Percentiles rank a stretch among this genome's conserved stretches.
These are phyloP conservation scores for Alternaria sp. DNA, from an alignment of 2,329 filamentous ascomycete species.

Conservation along the genomic window DNA sequence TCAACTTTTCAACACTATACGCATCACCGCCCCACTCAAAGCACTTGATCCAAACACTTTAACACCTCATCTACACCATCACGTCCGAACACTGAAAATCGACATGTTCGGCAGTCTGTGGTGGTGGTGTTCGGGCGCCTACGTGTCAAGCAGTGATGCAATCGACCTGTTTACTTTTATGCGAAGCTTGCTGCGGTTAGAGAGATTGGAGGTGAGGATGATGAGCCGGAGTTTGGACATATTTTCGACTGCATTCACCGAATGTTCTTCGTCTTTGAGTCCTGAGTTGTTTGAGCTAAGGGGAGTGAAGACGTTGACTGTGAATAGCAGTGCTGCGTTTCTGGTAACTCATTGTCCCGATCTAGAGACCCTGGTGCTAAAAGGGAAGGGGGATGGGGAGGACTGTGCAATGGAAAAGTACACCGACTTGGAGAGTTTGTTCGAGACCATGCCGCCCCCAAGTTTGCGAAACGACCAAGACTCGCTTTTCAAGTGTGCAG, in stretches of 20 bases:
- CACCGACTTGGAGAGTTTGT: slow-evolving; percentile 11
- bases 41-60: slow-evolving; percentile 12
- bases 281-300: neutral
- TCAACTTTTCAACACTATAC: slow-evolving; percentile 20
- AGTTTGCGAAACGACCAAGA: neutral
- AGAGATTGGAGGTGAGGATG: slow-evolving; percentile 26
- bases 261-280: neutral
- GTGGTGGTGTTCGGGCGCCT: slow-evolving; percentile 29
- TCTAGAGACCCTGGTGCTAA: slow-evolving; percentile 2
- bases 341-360: neutral
- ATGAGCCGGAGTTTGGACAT: slow-evolving; percentile 30
- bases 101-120: slow-evolving; percentile 30
- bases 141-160: slow-evolving; percentile 23
- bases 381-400: slow-evolving; percentile 10
- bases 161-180: slow-evolving; percentile 22
- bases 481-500: neutral
- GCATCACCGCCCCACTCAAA: slow-evolving; percentile 24
- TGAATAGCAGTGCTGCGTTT: neutral
- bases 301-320: neutral
- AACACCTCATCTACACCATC: neutral
- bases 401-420: slow-evolving; percentile 26
- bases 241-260: slow-evolving; percentile 19
- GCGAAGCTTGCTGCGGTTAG: slow-evolving; percentile 10
- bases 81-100: slow-evolving; percentile 21
- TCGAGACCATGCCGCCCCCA: slow-evolving; percentile 2